A percentile compares a stretch with the other conserved stretches of the same genome.
phyloP scores from a whole-genome alignment of 495 filamentous ascomycete species.

The Penicillium coffeae region DNA sequence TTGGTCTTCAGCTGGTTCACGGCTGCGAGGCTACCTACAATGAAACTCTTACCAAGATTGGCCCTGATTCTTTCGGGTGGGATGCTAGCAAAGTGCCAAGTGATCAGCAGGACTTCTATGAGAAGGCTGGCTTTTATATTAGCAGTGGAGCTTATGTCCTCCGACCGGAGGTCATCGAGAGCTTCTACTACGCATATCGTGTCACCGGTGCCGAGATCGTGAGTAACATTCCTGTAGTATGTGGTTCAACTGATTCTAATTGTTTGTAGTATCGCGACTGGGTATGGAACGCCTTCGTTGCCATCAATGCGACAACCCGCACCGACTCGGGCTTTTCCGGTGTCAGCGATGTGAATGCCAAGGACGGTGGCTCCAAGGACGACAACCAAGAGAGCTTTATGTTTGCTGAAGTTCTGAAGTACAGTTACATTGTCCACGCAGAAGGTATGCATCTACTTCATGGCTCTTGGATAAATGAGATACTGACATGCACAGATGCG shows the following conservation, averaged over 20 bases:
- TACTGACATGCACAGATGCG: slow-evolving; percentile 42
- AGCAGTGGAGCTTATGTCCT: slow-evolving; percentile 59
- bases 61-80: slow-evolving; percentile 77
- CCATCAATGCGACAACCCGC: slow-evolving; percentile 61
- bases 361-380: slow-evolving; percentile 54
- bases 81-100: slow-evolving; percentile 46
- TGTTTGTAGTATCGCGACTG: slow-evolving; percentile 65
- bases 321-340: slow-evolving; percentile 65
- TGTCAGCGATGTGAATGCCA: slow-evolving; percentile 61
- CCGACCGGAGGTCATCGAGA: slow-evolving; percentile 82
- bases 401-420: slow-evolving; percentile 89
- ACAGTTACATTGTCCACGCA: slow-evolving; percentile 67
- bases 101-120: slow-evolving; percentile 55
- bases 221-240: slow-evolving; percentile 6
- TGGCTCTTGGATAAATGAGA: not conserved
- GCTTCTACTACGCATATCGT: slow-evolving; percentile 83
- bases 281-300: slow-evolving; percentile 78
- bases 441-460: slow-evolving; percentile 15
- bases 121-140: slow-evolving; percentile 70
- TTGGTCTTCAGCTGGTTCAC: slow-evolving; percentile 69
- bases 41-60: slow-evolving; percentile 65
- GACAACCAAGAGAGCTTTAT: slow-evolving; percentile 87
- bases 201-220: slow-evolving; percentile 61
- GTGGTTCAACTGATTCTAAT: slow-evolving; percentile 2
- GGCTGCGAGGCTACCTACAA: slow-evolving; percentile 74